Conservation (phyloP, 257 asterid genomes). For the Solanum rostratum region DNA sequence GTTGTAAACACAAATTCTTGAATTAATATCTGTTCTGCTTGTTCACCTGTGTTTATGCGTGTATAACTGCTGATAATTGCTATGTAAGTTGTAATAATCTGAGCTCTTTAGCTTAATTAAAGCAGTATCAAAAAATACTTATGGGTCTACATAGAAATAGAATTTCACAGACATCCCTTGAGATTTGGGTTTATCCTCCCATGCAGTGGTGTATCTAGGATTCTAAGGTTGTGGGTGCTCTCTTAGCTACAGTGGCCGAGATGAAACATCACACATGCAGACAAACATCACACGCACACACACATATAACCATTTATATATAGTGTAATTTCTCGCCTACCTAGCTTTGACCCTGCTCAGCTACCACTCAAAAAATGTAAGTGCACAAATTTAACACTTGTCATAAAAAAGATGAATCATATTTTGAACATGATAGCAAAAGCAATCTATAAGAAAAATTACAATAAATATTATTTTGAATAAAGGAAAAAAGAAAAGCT, state of each 20-base stretch:
- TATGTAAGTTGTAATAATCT: not conserved
- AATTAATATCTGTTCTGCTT: not conserved
- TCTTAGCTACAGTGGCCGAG: not conserved
- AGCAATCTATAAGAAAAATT: not conserved
- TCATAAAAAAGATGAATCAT: not conserved
- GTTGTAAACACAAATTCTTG: not conserved
- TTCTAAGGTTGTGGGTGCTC: not conserved
- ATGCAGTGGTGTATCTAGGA: not conserved
- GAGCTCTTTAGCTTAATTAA: not conserved
- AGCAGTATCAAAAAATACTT: not conserved
- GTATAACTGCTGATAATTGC: not conserved
- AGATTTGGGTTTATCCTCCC: not conserved
- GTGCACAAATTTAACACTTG: not conserved
- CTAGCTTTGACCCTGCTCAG: not conserved
- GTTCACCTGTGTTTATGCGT: not conserved
- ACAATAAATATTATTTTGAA: not conserved
- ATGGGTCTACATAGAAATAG: not conserved
- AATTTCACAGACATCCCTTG: not conserved
- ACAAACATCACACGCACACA: not conserved
- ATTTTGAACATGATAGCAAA: not conserved
- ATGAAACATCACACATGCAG: not conserved
- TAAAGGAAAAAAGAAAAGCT: not conserved
- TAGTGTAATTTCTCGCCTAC: not conserved
- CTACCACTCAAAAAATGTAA: not conserved
- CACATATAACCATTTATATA: not conserved